Evolutionary conservation across 208 protist species (phyloP).

Genomic region (Novymonas esmeraldas): DNA sequence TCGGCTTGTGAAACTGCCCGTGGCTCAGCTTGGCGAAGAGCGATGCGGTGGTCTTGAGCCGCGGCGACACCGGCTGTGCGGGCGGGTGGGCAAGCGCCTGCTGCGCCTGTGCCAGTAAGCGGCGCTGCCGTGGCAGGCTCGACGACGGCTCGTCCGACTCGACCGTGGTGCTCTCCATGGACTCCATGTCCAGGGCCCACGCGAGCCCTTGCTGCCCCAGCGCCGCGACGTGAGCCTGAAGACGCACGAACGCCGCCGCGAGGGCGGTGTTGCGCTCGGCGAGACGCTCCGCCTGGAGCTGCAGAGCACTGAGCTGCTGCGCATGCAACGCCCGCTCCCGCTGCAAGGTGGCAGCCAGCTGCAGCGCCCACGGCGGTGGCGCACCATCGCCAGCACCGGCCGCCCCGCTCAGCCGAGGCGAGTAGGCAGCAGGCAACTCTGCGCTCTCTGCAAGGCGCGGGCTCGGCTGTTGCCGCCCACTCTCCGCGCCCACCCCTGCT

Average conservation of each 20-base stretch:
- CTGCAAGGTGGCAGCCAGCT: slow-evolving; percentile 53
- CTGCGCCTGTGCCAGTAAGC: slow-evolving; percentile 9
- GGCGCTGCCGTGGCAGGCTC: not conserved
- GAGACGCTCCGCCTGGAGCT: slow-evolving; percentile 71
- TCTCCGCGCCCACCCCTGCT: not conserved
- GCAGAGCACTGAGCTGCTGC: slow-evolving; percentile 69
- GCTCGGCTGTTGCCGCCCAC: not conserved
- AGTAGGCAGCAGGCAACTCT: not conserved
- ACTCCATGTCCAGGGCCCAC: slow-evolving; percentile 12
- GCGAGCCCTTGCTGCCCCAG: slow-evolving; percentile 26
- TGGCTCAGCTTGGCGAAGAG: slow-evolving; percentile 25
- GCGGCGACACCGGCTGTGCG: not conserved
- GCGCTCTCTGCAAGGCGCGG: not conserved
- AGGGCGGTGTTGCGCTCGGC: slow-evolving; percentile 51
- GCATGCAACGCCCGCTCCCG: slow-evolving; percentile 54
- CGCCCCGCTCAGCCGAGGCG: not conserved
- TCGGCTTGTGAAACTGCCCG: slow-evolving; percentile 31
- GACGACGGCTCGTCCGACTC: slow-evolving; percentile 7
- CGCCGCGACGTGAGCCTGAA: slow-evolving; percentile 35
- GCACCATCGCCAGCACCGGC: slow-evolving; percentile 11
- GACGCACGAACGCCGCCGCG: slow-evolving; percentile 41
- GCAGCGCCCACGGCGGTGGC: slow-evolving; percentile 51
- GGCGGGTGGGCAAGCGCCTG: not conserved
- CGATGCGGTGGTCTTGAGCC: not conserved
- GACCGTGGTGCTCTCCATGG: slow-evolving; percentile 16